Percentiles rank a stretch among this genome's conserved stretches.
Evolutionary conservation across 2,329 filamentous ascomycete species (phyloP).

Genomic region (Arthroderma uncinatum): DNA sequence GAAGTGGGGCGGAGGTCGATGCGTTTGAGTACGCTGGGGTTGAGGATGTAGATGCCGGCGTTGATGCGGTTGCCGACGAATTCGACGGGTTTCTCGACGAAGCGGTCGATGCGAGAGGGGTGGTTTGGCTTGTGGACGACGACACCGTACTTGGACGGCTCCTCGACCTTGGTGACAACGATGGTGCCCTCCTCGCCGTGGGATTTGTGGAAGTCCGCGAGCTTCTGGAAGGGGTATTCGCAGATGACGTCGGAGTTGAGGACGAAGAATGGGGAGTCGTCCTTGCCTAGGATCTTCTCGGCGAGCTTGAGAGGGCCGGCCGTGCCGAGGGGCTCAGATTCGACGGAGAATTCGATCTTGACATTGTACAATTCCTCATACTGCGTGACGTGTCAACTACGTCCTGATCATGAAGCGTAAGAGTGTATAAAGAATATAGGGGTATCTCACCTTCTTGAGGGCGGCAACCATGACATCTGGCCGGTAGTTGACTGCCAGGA

Average conservation of each 20-base stretch:
- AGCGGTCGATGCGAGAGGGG: constrained; percentile 85
- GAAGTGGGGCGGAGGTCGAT: constrained; percentile 95
- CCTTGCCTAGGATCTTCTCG: constrained; percentile 82
- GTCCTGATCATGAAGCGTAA: too few species aligned
- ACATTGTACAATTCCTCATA: constrained; percentile 89
- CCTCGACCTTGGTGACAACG: constrained; percentile 96
- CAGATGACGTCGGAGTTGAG: constrained; percentile 98
- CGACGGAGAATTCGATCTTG: constrained; percentile 93
- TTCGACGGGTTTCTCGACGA: constrained; percentile 98
- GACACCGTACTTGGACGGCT: constrained; percentile 97
- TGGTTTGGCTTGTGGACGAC: constrained; percentile 94
- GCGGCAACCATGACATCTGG: constrained; percentile 95
- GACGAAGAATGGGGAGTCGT: constrained; percentile 92
- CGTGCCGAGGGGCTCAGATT: constrained; percentile 88
- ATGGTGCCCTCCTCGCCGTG: constrained; percentile 97
- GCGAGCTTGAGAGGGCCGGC: constrained; percentile 92
- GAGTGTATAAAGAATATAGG: too few species aligned
- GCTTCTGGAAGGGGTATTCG: constrained; percentile 87
- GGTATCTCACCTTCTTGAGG: constrained; percentile 65
- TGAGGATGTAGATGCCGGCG: constrained; percentile 95
- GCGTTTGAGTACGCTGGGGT: constrained; percentile 76
- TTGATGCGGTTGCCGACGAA: constrained; percentile 99
- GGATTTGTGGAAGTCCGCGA: constrained; percentile 80
- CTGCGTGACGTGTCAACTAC: constrained; percentile 32
- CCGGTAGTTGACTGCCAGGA: constrained; percentile 96